phyloP scores from a whole-genome alignment of 78 protist species.

The Anaeramoeba ignava region DNA sequence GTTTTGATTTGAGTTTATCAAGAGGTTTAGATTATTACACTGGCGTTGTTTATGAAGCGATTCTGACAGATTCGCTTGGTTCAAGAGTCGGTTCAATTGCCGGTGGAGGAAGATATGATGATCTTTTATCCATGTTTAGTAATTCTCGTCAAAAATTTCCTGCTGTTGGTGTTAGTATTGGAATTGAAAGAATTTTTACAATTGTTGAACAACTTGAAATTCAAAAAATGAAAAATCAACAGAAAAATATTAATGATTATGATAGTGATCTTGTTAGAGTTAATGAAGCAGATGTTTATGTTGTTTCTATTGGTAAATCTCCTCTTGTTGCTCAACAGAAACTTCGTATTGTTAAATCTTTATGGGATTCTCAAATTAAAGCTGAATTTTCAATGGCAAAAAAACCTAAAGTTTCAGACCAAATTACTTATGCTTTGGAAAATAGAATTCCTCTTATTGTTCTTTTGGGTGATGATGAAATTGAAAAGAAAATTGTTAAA shows the following conservation, averaged over 20 bases:
- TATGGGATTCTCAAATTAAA: background rate
- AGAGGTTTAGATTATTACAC: slow-evolving; percentile 92
- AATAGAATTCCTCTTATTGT: background rate
- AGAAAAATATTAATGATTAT: background rate
- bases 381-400: background rate
- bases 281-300: background rate
- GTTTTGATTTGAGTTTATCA: slow-evolving; percentile 66
- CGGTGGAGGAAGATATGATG: slow-evolving; percentile 91
- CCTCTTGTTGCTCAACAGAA: background rate
- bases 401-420: background rate
- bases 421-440: background rate
- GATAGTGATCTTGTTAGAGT: background rate
- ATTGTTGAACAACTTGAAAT: slow-evolving; percentile 26
- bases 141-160: slow-evolving; percentile 39
- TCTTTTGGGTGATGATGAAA: background rate
- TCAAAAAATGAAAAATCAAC: background rate
- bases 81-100: slow-evolving; percentile 58
- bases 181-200: slow-evolving; percentile 76
- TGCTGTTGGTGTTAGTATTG: slow-evolving; percentile 76
- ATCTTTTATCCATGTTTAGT: slow-evolving; percentile 69
- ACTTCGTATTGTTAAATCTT: background rate
- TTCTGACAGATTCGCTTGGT: slow-evolving; percentile 19
- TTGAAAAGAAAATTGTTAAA: background rate
- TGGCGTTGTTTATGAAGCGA: slow-evolving; percentile 78
- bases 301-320: background rate